Evolutionary conservation across 768 basidiomycete species (phyloP), one percentile per base, ranked within the genome.

Genomic region (Boletus tomentosulus): DNA sequence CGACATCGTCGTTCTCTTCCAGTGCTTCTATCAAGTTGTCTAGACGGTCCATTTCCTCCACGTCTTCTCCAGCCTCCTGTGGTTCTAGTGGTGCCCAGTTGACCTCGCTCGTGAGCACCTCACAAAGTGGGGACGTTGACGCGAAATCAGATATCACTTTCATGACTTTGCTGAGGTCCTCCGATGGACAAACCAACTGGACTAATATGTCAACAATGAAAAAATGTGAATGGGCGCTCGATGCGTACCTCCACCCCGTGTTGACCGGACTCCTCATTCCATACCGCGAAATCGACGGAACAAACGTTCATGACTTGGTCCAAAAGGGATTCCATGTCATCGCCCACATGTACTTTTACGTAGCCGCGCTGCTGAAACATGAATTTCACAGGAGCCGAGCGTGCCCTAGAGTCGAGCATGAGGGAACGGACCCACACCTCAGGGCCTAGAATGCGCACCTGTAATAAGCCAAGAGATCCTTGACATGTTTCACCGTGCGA

Each of bases 321-420:
- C 45, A 80, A 65, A 8, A 81, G 63, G 35, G 49, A 42, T 25
- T 67, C 55, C 55, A 72, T 67, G 24, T 68, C 67, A 51, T 68
- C 64, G 19, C 71, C 70, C 10, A 79, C 54, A 15, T 73, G 61
- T 16, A 83, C 73, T 51, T 71, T 74, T 33, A 87, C 75, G 50
- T 73, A 73, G 16, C 84, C 86, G 62, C 75, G 72, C 28, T 79
- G 74, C 53, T 74, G 70, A 60, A 87, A 87, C 76, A 86, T 79
- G 64, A 80, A 87, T 57, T 78, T 79, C 25, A 87, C 85, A 0
- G 85, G 79, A 3, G 86, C 74, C 37, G 83, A 70, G 35, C 80
- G 83, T 34, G 82, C 83, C 41, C 86, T 87, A 38, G 33, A 10
- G 56, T n/a, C 12, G 30, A 46, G 24, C 13, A 44, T 53, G 48